A percentile compares a stretch with the other conserved stretches of the same genome.
Evolutionary conservation across 1,139 yeast species (phyloP).

Genomic region (Tardiomyces digboiensis): DNA sequence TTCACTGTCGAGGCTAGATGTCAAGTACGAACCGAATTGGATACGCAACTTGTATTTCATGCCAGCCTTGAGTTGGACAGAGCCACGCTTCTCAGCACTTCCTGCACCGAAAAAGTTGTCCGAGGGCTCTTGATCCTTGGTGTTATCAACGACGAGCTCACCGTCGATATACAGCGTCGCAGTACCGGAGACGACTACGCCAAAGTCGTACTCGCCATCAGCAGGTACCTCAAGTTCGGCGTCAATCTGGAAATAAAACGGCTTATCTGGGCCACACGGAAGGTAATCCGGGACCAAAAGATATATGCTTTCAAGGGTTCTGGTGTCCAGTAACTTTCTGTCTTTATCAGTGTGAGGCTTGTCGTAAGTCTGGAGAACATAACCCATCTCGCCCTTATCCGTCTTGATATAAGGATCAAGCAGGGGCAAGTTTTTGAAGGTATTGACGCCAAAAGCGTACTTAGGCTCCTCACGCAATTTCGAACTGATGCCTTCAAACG

Average conservation of each 20-base stretch:
- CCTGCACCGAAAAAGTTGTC: constrained; percentile 43
- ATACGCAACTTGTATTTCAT: constrained; percentile 34
- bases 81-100: constrained; percentile 38
- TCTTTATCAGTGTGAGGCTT: constrained; percentile 30
- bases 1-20: constrained; percentile 22
- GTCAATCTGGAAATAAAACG: constrained; percentile 38
- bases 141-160: constrained; percentile 46
- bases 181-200: constrained; percentile 43
- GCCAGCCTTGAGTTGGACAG: constrained; percentile 33
- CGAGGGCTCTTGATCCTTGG: constrained; percentile 42
- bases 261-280: constrained; percentile 23
- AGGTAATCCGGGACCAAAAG: constrained; percentile 41
- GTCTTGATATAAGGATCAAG: constrained; percentile 20
- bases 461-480: constrained; percentile 24
- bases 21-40: constrained; percentile 44
- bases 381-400: constrained; percentile 35
- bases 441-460: constrained; percentile 31
- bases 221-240: constrained; percentile 38
- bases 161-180: constrained; percentile 44
- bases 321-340: constrained; percentile 31
- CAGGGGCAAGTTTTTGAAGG: constrained; percentile 25
- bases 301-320: constrained; percentile 27
- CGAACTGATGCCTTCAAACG: constrained; percentile 34
- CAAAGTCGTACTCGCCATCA: constrained; percentile 42
- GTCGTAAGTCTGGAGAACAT: constrained; percentile 31